These are phyloP conservation scores for Pyrus bretschneideri DNA, from an alignment of 306 rosid genomes.

Conservation along the genomic window DNA sequence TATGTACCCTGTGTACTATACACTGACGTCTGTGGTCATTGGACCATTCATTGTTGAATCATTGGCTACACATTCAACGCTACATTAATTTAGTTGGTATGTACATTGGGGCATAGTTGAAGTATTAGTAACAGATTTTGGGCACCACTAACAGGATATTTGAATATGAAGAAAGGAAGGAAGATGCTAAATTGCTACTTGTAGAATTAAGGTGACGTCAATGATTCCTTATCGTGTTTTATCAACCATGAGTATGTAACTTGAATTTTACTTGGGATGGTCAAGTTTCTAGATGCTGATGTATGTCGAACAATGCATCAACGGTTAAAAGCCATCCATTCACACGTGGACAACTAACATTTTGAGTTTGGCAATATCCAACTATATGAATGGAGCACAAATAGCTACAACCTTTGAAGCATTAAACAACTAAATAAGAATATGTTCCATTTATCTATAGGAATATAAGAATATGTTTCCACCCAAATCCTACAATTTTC, in stretches of 20 bases:
- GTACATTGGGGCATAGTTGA: too few relatives aligned
- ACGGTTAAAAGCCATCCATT: background rate
- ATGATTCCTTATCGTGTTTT: background rate
- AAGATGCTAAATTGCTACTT: background rate
- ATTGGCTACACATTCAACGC: background rate
- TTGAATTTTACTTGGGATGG: background rate
- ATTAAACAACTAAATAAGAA: background rate
- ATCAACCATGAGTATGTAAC: too few relatives aligned
- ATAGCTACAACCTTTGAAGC: background rate
- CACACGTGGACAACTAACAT: too few relatives aligned
- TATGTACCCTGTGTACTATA: background rate
- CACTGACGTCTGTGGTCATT: too few relatives aligned
- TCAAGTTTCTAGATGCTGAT: background rate
- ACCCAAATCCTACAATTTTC: background rate
- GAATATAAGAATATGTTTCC: slow-evolving; percentile 3
- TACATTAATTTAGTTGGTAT: background rate
- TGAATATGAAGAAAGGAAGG: background rate
- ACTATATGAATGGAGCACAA: background rate
- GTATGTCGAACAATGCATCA: background rate
- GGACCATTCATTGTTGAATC: too few relatives aligned
- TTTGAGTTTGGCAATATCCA: background rate
- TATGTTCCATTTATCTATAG: background rate
- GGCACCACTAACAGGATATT: background rate
- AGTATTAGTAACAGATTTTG: background rate
- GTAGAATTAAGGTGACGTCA: background rate